phyloP scores from a whole-genome alignment of 345 rosid species.

The Salix arbutifolia region DNA sequence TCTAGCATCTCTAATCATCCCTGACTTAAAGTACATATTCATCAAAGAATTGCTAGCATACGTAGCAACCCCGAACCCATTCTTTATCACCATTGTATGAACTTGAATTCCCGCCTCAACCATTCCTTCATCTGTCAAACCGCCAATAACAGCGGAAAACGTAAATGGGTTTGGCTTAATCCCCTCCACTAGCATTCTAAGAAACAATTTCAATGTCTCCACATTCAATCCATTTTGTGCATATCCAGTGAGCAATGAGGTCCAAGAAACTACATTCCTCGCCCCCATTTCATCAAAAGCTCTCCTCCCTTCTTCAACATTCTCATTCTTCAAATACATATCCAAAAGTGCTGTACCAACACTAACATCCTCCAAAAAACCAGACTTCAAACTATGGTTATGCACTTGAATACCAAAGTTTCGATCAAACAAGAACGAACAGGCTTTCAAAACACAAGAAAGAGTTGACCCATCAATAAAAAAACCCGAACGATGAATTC shows the following conservation, averaged over 20 bases:
- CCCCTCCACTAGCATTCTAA: slow-evolving; percentile 53
- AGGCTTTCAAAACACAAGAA: slow-evolving; percentile 66
- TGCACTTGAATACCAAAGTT: slow-evolving; percentile 63
- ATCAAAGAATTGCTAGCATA: slow-evolving; percentile 70
- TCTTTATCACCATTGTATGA: slow-evolving; percentile 55
- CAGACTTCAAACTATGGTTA: slow-evolving; percentile 50
- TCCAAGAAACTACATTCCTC: slow-evolving; percentile 85
- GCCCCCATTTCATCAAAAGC: slow-evolving; percentile 59
- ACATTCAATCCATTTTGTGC: slow-evolving; percentile 41
- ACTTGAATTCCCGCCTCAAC: slow-evolving; percentile 52
- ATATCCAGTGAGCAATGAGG: slow-evolving; percentile 70
- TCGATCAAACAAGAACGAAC: slow-evolving; percentile 46
- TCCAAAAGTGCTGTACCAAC: slow-evolving; percentile 79
- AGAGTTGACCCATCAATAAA: slow-evolving; percentile 50
- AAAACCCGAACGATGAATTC: slow-evolving; percentile 43
- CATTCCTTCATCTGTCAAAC: slow-evolving; percentile 45
- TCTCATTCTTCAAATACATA: slow-evolving; percentile 60
- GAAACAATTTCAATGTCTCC: slow-evolving; percentile 45
- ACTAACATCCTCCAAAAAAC: slow-evolving; percentile 54
- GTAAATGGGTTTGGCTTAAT: slow-evolving; percentile 62
- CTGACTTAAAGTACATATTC: slow-evolving; percentile 57
- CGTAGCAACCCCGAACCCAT: slow-evolving; percentile 42
- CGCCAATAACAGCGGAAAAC: slow-evolving; percentile 62
- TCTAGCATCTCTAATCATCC: slow-evolving; percentile 52
- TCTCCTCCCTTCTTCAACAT: slow-evolving; percentile 48